Evolutionary conservation across 352 stramenopile genomes (phyloP), one percentile per base, ranked within the genome.

Genomic region (Pythium periplocum): DNA sequence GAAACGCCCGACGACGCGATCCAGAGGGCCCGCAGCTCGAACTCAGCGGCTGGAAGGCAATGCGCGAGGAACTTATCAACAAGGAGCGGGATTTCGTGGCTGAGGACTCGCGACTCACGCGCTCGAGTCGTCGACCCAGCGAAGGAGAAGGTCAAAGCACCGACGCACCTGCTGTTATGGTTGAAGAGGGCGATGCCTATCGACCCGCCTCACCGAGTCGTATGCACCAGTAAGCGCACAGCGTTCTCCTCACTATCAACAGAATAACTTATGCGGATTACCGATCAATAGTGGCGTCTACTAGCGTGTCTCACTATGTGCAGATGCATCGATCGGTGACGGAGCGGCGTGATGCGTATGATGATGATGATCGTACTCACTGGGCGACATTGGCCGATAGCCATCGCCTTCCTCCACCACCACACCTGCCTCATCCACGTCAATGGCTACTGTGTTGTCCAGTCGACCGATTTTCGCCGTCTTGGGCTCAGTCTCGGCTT

Each of bases 11-110:
- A 3, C 51, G 17, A 46, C 70, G 35, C 35, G 50, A 12, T 52
- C 64, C 33, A 44, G 55, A 37, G 53, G 73, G n/a, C 35, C 75
- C 47, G 45, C 51, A 31, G n/a, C 59, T 86, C 6, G 72, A 79
- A 36, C 55, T 86, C 17, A 66, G 64, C 4, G 72, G 68, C 6
- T 86, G 75, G 75, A 83, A 86, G 55, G 69, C 69, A 30, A 77
- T 82, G 68, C 69, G 66, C 3, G 68, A 79, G 45, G 61, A 65
- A 6, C 46, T 86, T 9, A 86, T 86, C 40, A 56, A 62, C 48
- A 64, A 73, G 6, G 75, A 86, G 59, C 62, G 57, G 32, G 69
- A 80, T 7, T 67, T 78, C 17, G 45, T 64, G 10, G 66, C 44
- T n/a, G 64, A 69, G 31, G 51, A 63, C 7, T 62, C 12, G 36